Conservation (phyloP, 2,329 filamentous ascomycete genomes). For the Cladosporium velox region DNA sequence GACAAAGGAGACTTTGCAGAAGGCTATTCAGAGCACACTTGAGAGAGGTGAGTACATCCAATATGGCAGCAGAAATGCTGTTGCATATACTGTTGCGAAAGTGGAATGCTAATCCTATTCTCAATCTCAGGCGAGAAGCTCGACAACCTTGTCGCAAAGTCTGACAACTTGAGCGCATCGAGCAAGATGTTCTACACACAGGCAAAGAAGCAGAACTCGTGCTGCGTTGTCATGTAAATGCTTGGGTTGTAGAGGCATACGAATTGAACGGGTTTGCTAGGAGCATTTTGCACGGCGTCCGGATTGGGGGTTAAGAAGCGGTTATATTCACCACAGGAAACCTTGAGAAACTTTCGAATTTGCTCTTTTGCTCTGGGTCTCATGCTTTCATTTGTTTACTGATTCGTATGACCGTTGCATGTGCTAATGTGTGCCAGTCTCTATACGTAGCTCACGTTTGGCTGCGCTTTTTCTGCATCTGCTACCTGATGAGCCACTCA, state of each 20-base stretch:
- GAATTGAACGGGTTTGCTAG: conserved; percentile 9
- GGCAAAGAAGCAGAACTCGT: conserved; percentile 64
- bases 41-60: conserved; percentile 64
- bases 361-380: background rate
- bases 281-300: conserved; percentile 20
- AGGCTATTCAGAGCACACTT: conserved; percentile 87
- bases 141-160: conserved; percentile 90
- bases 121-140: conserved; percentile 75
- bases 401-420: background rate
- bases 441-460: background rate
- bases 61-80: background rate
- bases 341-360: background rate
- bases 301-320: conserved; percentile 12
- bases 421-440: background rate
- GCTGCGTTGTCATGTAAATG: conserved; percentile 57
- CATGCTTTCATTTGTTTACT: background rate
- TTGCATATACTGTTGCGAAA: background rate
- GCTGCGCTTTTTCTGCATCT: background rate
- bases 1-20: conserved; percentile 95
- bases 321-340: conserved; percentile 1
- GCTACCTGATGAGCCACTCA: background rate
- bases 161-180: conserved; percentile 82
- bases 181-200: conserved; percentile 96
- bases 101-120: background rate
- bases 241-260: conserved; percentile 7